phyloP scores from a whole-genome alignment of 345 rosid species.

The Hevea brasiliensis region DNA sequence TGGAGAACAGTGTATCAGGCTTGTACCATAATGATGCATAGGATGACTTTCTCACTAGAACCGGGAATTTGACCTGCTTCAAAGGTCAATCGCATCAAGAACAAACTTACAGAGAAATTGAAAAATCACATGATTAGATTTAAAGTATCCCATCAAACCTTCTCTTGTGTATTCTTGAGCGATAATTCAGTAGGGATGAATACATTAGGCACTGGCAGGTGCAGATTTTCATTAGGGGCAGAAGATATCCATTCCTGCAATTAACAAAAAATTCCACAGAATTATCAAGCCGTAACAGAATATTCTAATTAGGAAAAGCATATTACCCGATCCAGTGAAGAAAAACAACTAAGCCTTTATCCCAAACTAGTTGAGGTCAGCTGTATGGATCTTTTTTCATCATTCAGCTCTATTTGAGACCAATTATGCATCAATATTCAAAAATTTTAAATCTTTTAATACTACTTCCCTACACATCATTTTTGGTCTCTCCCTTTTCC shows the following conservation, averaged over 20 bases:
- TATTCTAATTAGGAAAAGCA: not conserved
- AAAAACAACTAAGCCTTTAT: no score
- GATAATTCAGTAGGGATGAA: slow-evolving; percentile 86
- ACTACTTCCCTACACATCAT: no score
- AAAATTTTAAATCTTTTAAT: no score
- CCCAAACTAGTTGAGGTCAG: no score
- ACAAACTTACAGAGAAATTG: not conserved
- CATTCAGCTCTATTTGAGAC: no score
- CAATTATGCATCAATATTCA: no score
- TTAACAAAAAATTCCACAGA: slow-evolving; percentile 9
- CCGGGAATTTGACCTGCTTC: slow-evolving; percentile 59
- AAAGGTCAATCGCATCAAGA: slow-evolving; percentile 26
- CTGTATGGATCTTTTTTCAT: no score
- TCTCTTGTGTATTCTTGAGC: slow-evolving; percentile 52
- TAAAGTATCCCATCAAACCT: slow-evolving; percentile 40
- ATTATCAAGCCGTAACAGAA: not conserved
- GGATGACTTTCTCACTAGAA: slow-evolving; percentile 56
- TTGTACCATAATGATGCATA: slow-evolving; percentile 76
- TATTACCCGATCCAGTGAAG: not conserved
- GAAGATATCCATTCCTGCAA: slow-evolving; percentile 76
- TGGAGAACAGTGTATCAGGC: slow-evolving; percentile 74
- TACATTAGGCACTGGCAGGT: slow-evolving; percentile 63
- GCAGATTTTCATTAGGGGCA: slow-evolving; percentile 62
- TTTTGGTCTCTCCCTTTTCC: no score
- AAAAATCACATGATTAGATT: not conserved